These are phyloP conservation scores for Ustanciosporium gigantosporum DNA, from an alignment of 1,284 basidiomycete genomes.

Conservation along the genomic window DNA sequence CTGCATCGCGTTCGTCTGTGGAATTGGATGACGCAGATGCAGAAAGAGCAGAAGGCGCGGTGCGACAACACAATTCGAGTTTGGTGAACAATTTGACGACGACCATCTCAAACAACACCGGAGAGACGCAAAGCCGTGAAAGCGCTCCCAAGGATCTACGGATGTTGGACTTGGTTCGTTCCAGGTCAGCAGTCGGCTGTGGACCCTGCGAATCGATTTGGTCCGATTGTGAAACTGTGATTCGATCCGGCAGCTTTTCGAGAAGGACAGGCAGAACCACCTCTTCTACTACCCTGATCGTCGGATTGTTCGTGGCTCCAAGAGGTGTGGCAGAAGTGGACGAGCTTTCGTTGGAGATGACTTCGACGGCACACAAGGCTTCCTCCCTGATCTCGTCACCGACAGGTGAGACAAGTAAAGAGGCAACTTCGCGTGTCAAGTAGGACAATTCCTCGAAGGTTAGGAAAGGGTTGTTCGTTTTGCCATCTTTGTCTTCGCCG, in stretches of 20 bases:
- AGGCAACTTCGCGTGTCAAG: constrained; percentile 76
- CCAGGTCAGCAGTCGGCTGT: constrained; percentile 15
- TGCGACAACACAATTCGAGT: constrained; percentile 74
- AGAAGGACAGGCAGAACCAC: constrained; percentile 62
- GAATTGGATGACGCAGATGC: too few relatives aligned
- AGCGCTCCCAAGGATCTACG: constrained; percentile 74
- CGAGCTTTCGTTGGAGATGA: constrained; percentile 68
- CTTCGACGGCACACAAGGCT: constrained; percentile 20
- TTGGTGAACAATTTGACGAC: constrained; percentile 78
- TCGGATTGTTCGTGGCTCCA: constrained; percentile 69
- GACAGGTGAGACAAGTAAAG: constrained; percentile 68
- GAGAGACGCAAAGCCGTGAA: constrained; percentile 73
- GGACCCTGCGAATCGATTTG: constrained; percentile 11
- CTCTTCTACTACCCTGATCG: constrained; percentile 73
- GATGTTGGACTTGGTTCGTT: constrained; percentile 30
- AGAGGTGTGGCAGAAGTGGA: constrained; percentile 69
- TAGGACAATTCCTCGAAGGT: constrained; percentile 75
- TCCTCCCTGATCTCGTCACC: constrained; percentile 66
- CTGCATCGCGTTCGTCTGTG: constrained; percentile 67
- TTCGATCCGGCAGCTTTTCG: constrained; percentile 32
- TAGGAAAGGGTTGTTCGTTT: constrained; percentile 64
- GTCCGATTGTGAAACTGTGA: constrained; percentile 18
- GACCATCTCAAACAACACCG: constrained; percentile 80
- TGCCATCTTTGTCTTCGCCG: background rate
- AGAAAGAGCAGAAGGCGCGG: background rate